Evolutionary conservation across 257 asterid genomes (phyloP).

Genomic region (Buddleja alternifolia): DNA sequence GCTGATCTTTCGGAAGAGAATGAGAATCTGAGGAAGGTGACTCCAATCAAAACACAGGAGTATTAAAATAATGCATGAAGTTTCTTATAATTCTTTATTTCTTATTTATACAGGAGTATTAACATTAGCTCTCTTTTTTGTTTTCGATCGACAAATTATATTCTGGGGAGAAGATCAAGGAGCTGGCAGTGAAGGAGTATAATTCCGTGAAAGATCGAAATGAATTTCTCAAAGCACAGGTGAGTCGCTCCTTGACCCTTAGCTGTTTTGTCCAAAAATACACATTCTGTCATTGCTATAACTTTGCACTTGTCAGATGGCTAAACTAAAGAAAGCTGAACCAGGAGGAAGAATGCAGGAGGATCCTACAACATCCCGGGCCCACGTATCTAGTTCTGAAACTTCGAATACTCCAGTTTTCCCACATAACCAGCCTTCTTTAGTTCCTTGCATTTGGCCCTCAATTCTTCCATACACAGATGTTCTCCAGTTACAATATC

Average conservation of each 20-base stretch:
- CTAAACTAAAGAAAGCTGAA: slow-evolving; percentile 37
- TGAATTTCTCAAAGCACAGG: slow-evolving; percentile 49
- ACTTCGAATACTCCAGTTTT: slow-evolving; percentile 17
- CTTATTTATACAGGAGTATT: not conserved
- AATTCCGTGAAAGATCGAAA: slow-evolving; percentile 47
- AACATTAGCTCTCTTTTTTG: not conserved
- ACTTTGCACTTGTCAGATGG: slow-evolving; percentile 42
- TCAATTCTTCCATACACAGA: slow-evolving; percentile 41
- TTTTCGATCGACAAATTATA: not conserved
- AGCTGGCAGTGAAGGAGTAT: slow-evolving; percentile 48
- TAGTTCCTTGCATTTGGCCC: slow-evolving; percentile 56
- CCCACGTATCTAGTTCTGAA: slow-evolving; percentile 34
- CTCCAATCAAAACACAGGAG: too few species aligned
- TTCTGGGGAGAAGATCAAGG: slow-evolving; percentile 54
- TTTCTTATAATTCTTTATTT: not conserved
- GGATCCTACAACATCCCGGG: slow-evolving; percentile 5
- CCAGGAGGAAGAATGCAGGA: slow-evolving; percentile 25
- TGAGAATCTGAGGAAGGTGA: slow-evolving; percentile 56
- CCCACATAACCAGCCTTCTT: slow-evolving; percentile 41
- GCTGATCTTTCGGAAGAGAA: slow-evolving; percentile 53
- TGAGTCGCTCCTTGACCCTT: slow-evolving; percentile 20
- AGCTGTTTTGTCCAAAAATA: not conserved
- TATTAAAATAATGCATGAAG: not conserved
- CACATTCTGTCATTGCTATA: not conserved
- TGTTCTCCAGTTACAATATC: slow-evolving; percentile 32